Percentiles rank a stretch among this genome's conserved stretches.
Evolutionary conservation across 768 basidiomycete genomes (phyloP).

Genomic region (Clathrus columnatus): DNA sequence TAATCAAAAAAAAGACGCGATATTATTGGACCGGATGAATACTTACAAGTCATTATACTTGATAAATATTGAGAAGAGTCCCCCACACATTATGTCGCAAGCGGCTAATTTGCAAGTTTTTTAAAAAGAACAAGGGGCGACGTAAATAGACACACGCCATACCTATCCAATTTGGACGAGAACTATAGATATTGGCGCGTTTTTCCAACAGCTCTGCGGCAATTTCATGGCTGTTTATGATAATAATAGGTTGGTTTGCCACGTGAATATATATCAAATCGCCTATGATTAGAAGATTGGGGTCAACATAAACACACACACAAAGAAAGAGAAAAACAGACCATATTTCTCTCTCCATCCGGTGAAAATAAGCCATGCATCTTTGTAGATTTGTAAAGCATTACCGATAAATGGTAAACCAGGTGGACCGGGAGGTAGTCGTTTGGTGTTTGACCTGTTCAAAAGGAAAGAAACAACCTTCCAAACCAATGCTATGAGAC

Average conservation of each 20-base stretch:
- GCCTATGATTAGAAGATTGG: constrained; percentile 5
- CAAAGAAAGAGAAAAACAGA: not conserved
- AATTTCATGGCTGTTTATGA: constrained; percentile 27
- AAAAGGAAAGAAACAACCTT: not conserved
- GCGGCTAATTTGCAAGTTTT: too few relatives aligned
- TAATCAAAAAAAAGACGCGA: not conserved
- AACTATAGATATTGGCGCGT: constrained; percentile 27
- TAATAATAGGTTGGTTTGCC: constrained; percentile 19
- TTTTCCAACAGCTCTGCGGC: constrained; percentile 30
- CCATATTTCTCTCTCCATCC: constrained; percentile 13
- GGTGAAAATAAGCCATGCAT: constrained; percentile 1
- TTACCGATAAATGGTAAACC: constrained; percentile 14
- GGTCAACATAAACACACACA: not conserved
- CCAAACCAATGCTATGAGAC: not conserved
- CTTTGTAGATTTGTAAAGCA: constrained; percentile 6
- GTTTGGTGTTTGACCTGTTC: not conserved
- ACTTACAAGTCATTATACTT: not conserved
- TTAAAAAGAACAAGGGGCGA: too few relatives aligned
- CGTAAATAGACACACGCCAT: too few relatives aligned
- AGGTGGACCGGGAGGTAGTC: constrained; percentile 12
- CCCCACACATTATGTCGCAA: not conserved
- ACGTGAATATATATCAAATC: constrained; percentile 21
- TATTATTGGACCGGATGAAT: not conserved
- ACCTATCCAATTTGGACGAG: not conserved
- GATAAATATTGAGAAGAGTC: not conserved